Evolutionary conservation across 257 asterid genomes (phyloP), one percentile per base, ranked within the genome.

Genomic region (Paraleonurus japonicus): DNA sequence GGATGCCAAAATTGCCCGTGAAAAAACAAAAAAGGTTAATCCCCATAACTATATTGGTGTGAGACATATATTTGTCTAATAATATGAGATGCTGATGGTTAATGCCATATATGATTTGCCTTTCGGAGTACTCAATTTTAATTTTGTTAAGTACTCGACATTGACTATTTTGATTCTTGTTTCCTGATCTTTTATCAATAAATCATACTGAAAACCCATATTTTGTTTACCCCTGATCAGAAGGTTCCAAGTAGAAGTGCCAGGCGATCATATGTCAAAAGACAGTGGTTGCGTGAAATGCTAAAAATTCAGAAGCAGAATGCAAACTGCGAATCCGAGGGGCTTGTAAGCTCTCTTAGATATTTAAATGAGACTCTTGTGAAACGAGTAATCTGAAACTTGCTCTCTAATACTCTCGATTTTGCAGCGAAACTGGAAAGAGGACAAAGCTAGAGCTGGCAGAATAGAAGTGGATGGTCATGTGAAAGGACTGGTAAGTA

Each of bases 161-260:
- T 9, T n/a, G 62, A 19, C 17, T 33, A 23, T 41, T 1, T 58
- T 45, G 58, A 53, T 61, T 73, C 65, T 27, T 61, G 23, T 59
- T 69, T 47, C 59, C n/a, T 59, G 32, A 28, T 27, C 48, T 48
- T 23, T 61, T 76, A 28, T 67, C 28, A 26, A 59, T 10, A 67
- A 61, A 51, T 35, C 48, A 51, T 73, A 65, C 54, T 61, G 70
- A 48, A 67, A 65, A 53, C 41, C 51, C 50, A 50, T 65, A 37
- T 47, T 65, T 33, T 58, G 64, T 48, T 59, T 65, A 41, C 75
- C 26, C 22, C 47, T 67, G 71, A 17, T 72, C 16, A 48, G 70
- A 81, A 93, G 98, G 75, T 30, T 33, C 88, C 89, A 69, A 93
- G 98, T 82, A 90, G 97, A 82, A 89, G 90, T 85, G 92, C 97